These are phyloP conservation scores for Pythium oligandrum DNA, from an alignment of 352 stramenopile species.

Conservation along the genomic window DNA sequence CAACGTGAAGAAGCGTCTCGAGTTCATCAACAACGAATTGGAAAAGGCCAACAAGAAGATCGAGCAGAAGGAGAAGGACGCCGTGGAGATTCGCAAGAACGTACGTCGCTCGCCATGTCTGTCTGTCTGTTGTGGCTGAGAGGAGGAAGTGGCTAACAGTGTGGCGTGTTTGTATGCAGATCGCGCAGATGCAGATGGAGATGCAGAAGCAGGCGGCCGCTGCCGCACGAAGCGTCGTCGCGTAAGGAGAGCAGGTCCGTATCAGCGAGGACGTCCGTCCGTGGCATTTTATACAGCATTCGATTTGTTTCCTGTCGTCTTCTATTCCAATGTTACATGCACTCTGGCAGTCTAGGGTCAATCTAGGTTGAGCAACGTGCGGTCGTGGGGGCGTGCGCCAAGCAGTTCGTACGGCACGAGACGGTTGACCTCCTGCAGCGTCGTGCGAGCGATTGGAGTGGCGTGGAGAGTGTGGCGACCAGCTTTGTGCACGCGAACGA, in stretches of 20 bases:
- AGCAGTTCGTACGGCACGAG: slow-evolving; percentile 52
- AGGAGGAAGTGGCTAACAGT: no score
- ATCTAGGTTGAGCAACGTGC: slow-evolving; percentile 7
- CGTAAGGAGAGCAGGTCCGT: slow-evolving; percentile 4
- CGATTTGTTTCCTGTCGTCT: no score
- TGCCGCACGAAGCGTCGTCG: slow-evolving; percentile 56
- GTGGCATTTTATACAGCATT: no score
- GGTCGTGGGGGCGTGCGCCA: slow-evolving; percentile 35
- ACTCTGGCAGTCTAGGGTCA: no score
- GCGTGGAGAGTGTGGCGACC: slow-evolving; percentile 81
- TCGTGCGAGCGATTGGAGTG: slow-evolving; percentile 71
- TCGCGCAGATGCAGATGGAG: slow-evolving; percentile 86
- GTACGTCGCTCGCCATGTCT: slow-evolving; percentile 22
- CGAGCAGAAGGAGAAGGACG: slow-evolving; percentile 88
- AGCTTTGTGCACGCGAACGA: slow-evolving; percentile 75
- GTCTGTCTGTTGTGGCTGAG: not conserved
- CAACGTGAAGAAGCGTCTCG: slow-evolving; percentile 93
- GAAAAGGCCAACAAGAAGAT: slow-evolving; percentile 87
- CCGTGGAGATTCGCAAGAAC: slow-evolving; percentile 82
- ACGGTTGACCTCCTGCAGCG: slow-evolving; percentile 52
- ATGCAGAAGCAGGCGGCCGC: slow-evolving; percentile 86
- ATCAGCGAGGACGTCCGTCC: no score
- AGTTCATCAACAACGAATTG: slow-evolving; percentile 96
- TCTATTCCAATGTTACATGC: no score
- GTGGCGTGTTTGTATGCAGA: slow-evolving; percentile 26